Conservation (phyloP, 106 monocot species). For the Amphibolis antarctica region DNA sequence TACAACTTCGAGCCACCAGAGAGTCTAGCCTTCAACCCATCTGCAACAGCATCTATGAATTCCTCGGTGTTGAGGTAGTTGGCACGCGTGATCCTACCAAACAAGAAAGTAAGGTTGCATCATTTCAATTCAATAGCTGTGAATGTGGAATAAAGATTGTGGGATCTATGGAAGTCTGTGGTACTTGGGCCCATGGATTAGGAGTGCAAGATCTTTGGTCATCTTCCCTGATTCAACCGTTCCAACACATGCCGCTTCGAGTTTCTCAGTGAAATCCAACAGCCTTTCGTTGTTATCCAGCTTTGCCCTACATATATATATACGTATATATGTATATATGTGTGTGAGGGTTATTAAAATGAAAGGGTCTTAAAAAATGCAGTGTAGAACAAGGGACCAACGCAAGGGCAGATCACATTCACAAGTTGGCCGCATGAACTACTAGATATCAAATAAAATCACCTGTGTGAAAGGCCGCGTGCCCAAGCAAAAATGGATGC, state of each 20-base stretch:
- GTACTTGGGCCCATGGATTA: conserved; percentile 84
- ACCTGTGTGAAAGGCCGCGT: conserved; percentile 79
- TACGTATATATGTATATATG: neutral
- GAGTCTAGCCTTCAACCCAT: conserved; percentile 43
- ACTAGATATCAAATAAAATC: neutral
- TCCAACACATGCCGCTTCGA: conserved; percentile 74
- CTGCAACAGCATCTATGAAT: conserved; percentile 68
- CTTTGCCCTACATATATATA: conserved; percentile 54
- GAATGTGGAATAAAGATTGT: neutral
- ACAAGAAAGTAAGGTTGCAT: neutral
- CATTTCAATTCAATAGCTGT: neutral
- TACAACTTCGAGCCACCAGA: conserved; percentile 49
- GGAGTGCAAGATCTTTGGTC: conserved; percentile 91
- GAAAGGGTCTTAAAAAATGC: neutral
- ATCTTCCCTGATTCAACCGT: conserved; percentile 83
- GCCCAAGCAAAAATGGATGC: conserved; percentile 96
- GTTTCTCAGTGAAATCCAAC: conserved; percentile 59
- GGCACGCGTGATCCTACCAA: conserved; percentile 38
- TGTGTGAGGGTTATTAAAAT: neutral
- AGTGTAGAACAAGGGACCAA: no score
- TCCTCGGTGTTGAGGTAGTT: conserved; percentile 69
- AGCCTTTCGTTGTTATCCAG: conserved; percentile 54
- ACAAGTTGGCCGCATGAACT: no score
- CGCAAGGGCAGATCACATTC: no score
- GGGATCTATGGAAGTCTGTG: neutral